These are phyloP conservation scores for Lecanosticta acicola DNA, from an alignment of 2,329 filamentous ascomycete genomes.

Conservation along the genomic window DNA sequence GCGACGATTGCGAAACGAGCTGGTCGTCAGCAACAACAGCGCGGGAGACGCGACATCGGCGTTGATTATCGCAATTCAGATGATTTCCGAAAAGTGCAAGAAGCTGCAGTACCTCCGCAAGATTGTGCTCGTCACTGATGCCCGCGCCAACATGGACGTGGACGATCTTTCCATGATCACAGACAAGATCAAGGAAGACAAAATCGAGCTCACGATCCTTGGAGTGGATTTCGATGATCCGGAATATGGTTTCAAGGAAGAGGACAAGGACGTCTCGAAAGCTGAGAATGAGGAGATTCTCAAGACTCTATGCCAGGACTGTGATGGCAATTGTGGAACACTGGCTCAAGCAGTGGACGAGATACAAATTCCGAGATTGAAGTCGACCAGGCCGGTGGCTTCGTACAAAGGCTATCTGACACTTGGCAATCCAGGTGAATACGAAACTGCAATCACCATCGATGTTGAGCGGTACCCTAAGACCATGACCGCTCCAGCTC, in stretches of 20 bases:
- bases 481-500: conserved; percentile 69
- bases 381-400: conserved; percentile 67
- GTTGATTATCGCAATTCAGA: conserved; percentile 75
- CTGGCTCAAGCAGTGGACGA: conserved; percentile 79
- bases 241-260: conserved; percentile 87
- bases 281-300: conserved; percentile 67
- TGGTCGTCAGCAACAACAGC: conserved; percentile 63
- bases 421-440: conserved; percentile 69
- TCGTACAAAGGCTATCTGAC: conserved; percentile 75
- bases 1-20: conserved; percentile 54
- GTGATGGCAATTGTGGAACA: conserved; percentile 72
- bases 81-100: conserved; percentile 76
- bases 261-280: conserved; percentile 70
- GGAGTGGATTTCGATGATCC: conserved; percentile 91
- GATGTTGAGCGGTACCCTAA: conserved; percentile 87
- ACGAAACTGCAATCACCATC: conserved; percentile 71
- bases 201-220: conserved; percentile 72
- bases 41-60: conserved; percentile 80
- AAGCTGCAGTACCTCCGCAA: conserved; percentile 74
- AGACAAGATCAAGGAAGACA: conserved; percentile 65
- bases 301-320: conserved; percentile 59
- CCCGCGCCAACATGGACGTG: conserved; percentile 63
- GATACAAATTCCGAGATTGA: conserved; percentile 70
- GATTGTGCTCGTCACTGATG: conserved; percentile 83
- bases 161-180: conserved; percentile 67